Evolutionary conservation across 768 basidiomycete species (phyloP), one percentile per base, ranked within the genome.

Genomic region (Lactarius sanguifluus): DNA sequence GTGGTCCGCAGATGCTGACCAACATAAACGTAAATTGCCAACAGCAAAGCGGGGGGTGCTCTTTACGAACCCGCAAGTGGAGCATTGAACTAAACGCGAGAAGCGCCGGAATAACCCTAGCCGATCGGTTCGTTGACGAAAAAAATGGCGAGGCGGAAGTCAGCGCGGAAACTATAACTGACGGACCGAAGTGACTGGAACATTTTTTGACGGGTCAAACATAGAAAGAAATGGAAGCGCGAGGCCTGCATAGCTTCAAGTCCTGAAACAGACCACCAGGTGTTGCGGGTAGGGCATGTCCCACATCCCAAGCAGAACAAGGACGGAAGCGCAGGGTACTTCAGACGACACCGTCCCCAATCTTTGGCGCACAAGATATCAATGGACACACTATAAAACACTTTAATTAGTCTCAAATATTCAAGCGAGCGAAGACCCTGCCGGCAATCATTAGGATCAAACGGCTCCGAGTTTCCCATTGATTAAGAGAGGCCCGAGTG

Each of bases 11-110:
- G 43, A 16, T n/a, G 55, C 62, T 47, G 36, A 63, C 62, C n/a
- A 41, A 63, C n/a, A 13, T 16, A 47, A 34, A 56, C 54, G 54
- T 62, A 41, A 43, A 52, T 30, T 12, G 60, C 41, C 36, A 41
- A 15, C 41, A 7, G 41, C 41, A 18, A 41, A 16, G 18, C 16
- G 41, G 41, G 41, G 5, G 16, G 38, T 41, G 41, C 41, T 18
- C 16, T 18, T 41, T 41, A 41, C 41, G 41, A 41, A 12, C 12
- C 16, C 16, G 41, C 16, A 18, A 41, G 41, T 18, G 41, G 41
- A 41, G 41, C 41, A 41, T 41, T 41, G 41, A 41, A 41, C 20
- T n/a, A 45, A n/a, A 7, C 45, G 10, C 45, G 10, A 47, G n/a
- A n/a, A 41, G 41, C 15, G 16, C 41, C 41, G 5, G 15, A 41